Conservation (phyloP, 306 rosid genomes). For the Rosa lucieae region DNA sequence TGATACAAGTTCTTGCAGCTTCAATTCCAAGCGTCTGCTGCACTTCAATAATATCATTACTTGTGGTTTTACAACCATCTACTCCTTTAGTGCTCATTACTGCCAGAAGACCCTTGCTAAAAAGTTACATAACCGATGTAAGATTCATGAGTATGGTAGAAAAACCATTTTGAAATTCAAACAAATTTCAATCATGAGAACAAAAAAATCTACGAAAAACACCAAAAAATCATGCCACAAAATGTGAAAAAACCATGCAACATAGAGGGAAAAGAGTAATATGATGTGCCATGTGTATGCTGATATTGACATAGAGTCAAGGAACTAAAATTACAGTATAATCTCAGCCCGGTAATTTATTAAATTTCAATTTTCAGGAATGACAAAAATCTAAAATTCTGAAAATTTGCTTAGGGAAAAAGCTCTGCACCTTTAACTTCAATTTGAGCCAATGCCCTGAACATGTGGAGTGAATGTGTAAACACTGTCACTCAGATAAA, state of each 20-base stretch:
- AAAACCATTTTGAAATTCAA: not conserved
- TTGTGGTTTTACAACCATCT: conserved; percentile 62
- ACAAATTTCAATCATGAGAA: not conserved
- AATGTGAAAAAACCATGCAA: not conserved
- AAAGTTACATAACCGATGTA: conserved; percentile 13
- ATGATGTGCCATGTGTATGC: not conserved
- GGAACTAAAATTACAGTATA: not conserved
- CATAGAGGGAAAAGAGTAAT: not conserved
- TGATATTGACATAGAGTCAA: not conserved
- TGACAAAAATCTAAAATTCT: not conserved
- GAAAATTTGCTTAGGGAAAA: not conserved
- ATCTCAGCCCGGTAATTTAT: not conserved
- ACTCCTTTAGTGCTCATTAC: conserved; percentile 89
- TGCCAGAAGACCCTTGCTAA: conserved; percentile 66
- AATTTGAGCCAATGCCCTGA: not conserved
- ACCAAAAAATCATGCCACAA: not conserved
- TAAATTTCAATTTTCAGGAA: not conserved
- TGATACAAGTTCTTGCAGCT: conserved; percentile 84
- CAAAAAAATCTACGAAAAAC: not conserved
- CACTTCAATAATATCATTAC: conserved; percentile 84
- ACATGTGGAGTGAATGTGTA: not conserved
- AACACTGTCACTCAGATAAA: not conserved
- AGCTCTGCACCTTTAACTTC: not conserved
- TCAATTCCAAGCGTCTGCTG: conserved; percentile 76
- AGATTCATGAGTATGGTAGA: not conserved